Base-by-base conservation (phyloP, 2,329 filamentous ascomycete species). In the Colletotrichum graminicola region DNA sequence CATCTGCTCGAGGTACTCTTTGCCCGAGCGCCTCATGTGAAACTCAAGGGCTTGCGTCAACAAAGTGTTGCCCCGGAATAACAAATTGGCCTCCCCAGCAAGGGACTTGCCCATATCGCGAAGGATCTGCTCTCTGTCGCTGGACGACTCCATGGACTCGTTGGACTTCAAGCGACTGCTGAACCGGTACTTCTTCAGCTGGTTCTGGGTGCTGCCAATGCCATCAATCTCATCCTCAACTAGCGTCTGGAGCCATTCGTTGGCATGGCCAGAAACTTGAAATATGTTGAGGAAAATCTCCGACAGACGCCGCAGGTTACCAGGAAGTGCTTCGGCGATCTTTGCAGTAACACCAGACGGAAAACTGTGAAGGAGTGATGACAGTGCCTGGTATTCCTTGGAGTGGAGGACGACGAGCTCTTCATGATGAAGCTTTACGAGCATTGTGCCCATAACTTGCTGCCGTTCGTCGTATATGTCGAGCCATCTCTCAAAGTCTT, bases 161-260 rank as follows among this genome's bases (percentile, higher is more conserved):
- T 89, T 91, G 1, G 92, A 94, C 66, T 90, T 91, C 43, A 94
- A 82, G 26, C 93, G 88, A 73, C 87, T 88, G 79, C 88, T 93
- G 80, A 93, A 94, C 4, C 93, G 87, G 85, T 91, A 79, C 87
- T 92, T 86, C 85, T 91, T 94, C 73, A 92, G 88, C 0, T 92
- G 90, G 18, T 91, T 90, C 75, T 97, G 94, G 78, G 92, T 97
- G 66, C 94, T 90, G 18, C 70, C 70, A 23, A 96, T 91, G 0
- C 95, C 95, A 77, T 98, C 96, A 68, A 99, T 98, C 80, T 99
- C 96, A 78, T 98, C 95, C 80, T 99, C 96, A 0, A 98, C 93
- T 51, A 99, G 85, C 2, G 94, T 91, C 86, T 94, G 96, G 29
- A 99, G 87, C 96, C 96, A 99, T 71, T 98, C 94, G 54, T 88